Conservation (phyloP, 352 stramenopile genomes). For the Aphanomyces astaci region DNA sequence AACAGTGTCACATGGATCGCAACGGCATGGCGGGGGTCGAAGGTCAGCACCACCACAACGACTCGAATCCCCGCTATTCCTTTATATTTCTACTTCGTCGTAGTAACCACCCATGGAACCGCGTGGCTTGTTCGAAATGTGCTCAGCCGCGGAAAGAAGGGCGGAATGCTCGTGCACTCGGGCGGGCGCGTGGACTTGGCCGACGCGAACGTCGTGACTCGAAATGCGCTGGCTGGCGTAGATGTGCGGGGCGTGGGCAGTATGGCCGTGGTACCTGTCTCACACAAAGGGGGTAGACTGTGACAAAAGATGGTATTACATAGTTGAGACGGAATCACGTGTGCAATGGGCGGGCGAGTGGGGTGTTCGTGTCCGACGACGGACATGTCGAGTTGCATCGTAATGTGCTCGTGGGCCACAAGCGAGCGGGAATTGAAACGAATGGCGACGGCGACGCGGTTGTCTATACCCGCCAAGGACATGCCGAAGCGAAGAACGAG, state of each 20-base stretch:
- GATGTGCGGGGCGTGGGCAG: constrained; percentile 10
- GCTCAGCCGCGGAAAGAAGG: constrained; percentile 1
- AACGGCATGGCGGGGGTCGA: constrained; percentile 17
- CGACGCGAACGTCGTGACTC: background rate
- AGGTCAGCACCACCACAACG: too few species aligned
- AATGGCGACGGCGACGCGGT: background rate
- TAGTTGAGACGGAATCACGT: constrained; percentile 1
- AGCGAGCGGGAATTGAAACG: background rate
- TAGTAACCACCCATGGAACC: constrained; percentile 1
- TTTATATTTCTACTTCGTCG: too few species aligned
- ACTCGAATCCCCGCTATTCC: background rate
- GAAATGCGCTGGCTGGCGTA: constrained; percentile 9
- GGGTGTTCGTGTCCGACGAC: constrained; percentile 5
- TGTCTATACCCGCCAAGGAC: background rate
- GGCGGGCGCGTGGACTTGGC: background rate
- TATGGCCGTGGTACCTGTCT: background rate
- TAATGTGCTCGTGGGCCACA: background rate
- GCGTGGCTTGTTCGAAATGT: background rate
- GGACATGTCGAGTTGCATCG: background rate
- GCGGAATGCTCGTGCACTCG: constrained; percentile 9
- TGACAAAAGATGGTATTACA: too few species aligned
- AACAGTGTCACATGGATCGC: background rate
- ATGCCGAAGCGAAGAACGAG: background rate
- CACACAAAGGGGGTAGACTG: too few species aligned
- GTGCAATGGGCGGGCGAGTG: constrained; percentile 12